Conservation (phyloP, 2,329 filamentous ascomycete genomes). For the Ophioceras dolichostomum region DNA sequence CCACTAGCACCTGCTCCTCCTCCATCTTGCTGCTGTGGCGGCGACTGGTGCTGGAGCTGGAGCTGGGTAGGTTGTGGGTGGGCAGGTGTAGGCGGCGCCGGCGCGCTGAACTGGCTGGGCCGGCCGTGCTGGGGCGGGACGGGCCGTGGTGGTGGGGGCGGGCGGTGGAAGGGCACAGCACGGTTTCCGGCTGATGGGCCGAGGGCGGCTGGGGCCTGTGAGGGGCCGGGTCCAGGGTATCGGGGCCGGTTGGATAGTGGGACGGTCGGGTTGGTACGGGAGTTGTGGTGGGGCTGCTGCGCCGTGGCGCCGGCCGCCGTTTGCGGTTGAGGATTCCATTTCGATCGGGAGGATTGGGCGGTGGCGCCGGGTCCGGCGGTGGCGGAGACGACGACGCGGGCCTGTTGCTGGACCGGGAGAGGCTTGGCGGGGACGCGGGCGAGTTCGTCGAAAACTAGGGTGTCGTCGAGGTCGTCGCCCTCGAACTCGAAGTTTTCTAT, state of each 20-base stretch:
- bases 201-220: background rate
- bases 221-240: constrained; percentile 6
- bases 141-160: constrained; percentile 5
- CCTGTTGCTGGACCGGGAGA: constrained; percentile 18
- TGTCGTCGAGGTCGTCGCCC: constrained; percentile 46
- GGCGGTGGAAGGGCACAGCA: background rate
- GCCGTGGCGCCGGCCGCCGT: constrained; percentile 6
- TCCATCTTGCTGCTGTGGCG: no score
- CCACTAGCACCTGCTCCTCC: constrained; percentile 7
- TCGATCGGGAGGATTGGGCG: constrained; percentile 5
- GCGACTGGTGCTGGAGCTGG: constrained; percentile 20
- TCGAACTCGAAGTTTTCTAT: constrained; percentile 30
- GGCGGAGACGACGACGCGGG: constrained; percentile 7
- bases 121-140: constrained; percentile 1
- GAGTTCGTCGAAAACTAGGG: constrained; percentile 37
- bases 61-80: constrained; percentile 28
- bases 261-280: constrained; percentile 3
- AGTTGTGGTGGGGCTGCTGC: constrained; percentile 4
- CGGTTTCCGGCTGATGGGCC: background rate
- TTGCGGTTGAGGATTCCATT: constrained; percentile 10
- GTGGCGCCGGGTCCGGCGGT: constrained; percentile 3
- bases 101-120: background rate
- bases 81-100: constrained; percentile 7
- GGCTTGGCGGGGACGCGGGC: constrained; percentile 25
- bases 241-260: constrained; percentile 4